These are phyloP conservation scores for Lobulomyces angularis DNA, from an alignment of 192 early-diverging fungal genomes.

Conservation along the genomic window DNA sequence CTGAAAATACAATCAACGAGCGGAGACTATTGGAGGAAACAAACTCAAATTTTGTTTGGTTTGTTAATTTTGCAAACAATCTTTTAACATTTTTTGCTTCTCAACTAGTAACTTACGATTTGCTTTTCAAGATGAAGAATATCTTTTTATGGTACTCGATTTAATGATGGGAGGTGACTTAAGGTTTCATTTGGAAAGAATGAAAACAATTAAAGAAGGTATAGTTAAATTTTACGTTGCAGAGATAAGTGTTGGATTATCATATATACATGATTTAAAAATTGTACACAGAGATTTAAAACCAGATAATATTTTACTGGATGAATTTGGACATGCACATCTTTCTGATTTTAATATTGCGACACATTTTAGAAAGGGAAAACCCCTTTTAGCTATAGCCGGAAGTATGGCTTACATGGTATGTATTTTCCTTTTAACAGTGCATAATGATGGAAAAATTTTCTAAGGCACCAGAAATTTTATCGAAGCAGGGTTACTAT, in stretches of 20 bases:
- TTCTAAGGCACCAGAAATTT: slow-evolving; percentile 28
- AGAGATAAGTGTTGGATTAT: slow-evolving; percentile 26
- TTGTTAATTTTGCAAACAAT: background rate
- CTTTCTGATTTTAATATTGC: slow-evolving; percentile 44
- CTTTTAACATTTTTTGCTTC: too few relatives aligned
- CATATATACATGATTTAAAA: slow-evolving; percentile 27
- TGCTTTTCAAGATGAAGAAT: slow-evolving; percentile 50
- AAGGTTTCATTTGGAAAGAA: slow-evolving; percentile 34
- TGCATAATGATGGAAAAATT: too few relatives aligned
- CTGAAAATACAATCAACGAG: too few relatives aligned
- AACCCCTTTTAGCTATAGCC: too few relatives aligned
- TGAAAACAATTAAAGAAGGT: slow-evolving; percentile 24
- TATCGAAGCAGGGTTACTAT: slow-evolving; percentile 46
- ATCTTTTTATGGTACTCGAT: slow-evolving; percentile 54
- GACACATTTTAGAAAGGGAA: slow-evolving; percentile 5
- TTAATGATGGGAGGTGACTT: slow-evolving; percentile 47
- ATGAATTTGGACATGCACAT: slow-evolving; percentile 33
- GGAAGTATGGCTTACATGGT: too few relatives aligned
- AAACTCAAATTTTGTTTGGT: too few relatives aligned
- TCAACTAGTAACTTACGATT: slow-evolving; percentile 29
- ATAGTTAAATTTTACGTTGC: slow-evolving; percentile 24
- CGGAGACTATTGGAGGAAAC: too few relatives aligned
- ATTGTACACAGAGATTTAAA: slow-evolving; percentile 35
- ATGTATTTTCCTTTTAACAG: too few relatives aligned
- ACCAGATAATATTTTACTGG: slow-evolving; percentile 31